These are phyloP conservation scores for Rossbeevera mucosa DNA, from an alignment of 768 basidiomycete species.

Conservation along the genomic window DNA sequence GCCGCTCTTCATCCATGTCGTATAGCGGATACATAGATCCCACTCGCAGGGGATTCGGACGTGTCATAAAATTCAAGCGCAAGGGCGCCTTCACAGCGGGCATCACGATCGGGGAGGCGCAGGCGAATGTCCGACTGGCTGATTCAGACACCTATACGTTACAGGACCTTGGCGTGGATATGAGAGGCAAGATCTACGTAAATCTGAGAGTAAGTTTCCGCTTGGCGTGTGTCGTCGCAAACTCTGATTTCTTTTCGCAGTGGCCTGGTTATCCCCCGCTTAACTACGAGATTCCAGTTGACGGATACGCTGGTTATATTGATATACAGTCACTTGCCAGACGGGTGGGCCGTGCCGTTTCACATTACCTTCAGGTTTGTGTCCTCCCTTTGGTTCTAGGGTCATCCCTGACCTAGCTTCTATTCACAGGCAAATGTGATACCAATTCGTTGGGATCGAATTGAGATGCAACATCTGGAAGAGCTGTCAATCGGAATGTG, in stretches of 20 bases:
- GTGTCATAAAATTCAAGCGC: slow-evolving; percentile 67
- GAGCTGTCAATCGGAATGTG: slow-evolving; percentile 64
- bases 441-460: slow-evolving; percentile 63
- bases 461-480: slow-evolving; percentile 67
- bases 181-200: slow-evolving; percentile 53
- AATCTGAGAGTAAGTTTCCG: slow-evolving; percentile 52
- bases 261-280: slow-evolving; percentile 68
- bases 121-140: slow-evolving; percentile 56
- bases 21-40: slow-evolving; percentile 37
- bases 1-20: slow-evolving; percentile 40
- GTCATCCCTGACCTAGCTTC: slow-evolving; percentile 7
- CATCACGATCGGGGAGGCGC: slow-evolving; percentile 64
- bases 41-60: slow-evolving; percentile 46
- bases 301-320: slow-evolving; percentile 60
- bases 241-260: slow-evolving; percentile 31
- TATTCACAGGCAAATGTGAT: slow-evolving; percentile 57
- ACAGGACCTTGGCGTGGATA: slow-evolving; percentile 63
- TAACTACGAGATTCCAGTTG: slow-evolving; percentile 72
- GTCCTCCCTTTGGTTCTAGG: slow-evolving; percentile 2
- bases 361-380: slow-evolving; percentile 68
- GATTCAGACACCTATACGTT: slow-evolving; percentile 58
- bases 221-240: background rate
- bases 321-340: slow-evolving; percentile 64
- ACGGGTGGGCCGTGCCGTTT: slow-evolving; percentile 63
- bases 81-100: slow-evolving; percentile 64